Evolutionary conservation across 2,329 filamentous ascomycete genomes (phyloP), one percentile per base, ranked within the genome.

Genomic region (Didymosphaeria variabile): DNA sequence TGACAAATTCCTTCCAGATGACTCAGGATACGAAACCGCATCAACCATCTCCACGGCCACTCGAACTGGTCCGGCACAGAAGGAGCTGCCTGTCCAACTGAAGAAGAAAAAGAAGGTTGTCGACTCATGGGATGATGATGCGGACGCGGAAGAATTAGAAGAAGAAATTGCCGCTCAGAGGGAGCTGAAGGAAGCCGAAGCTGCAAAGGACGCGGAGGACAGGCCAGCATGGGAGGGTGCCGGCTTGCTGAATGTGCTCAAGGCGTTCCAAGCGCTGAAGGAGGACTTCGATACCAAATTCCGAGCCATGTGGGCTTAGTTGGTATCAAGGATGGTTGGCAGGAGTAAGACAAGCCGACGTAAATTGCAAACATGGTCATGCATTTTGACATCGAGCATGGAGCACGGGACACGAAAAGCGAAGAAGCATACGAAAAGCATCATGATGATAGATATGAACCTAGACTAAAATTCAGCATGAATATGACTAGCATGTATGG

Each of bases 231-330:
- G 79, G 77, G 79, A 83, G 51, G 83, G 80, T 40, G 79, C 76
- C 49, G 81, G 80, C 38, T 70, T 90, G 71, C 68, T 82, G 64
- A 83, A 85, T 64, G 87, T 91, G 26, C 78, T 89, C 15, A 82
- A 81, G 67, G 86, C 87, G 0, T 90, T 91, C 69, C 81, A 79
- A 62, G 76, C 82, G 67, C 71, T 91, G 64, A 84, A 85, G 69
- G 78, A 80, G 31, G 85, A 87, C 59, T 91, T 90, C 73, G 85
- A 89, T 64, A 80, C 82, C 47, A 91, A 89, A 79, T 91, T 91
- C 76, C 81, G 72, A 70, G 84, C 84, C 68, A 84, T 85, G 69
- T 88, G 86, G 85, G 85, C 87, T 72, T 89, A 73, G 58, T 26
- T 10, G 23, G 17, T 55, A 29, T 26, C 21, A 19, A 21, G 3